Evolutionary conservation across 2,329 filamentous ascomycete genomes (phyloP), one percentile per base, ranked within the genome.

Genomic region (Thielaviopsis ethacetica): DNA sequence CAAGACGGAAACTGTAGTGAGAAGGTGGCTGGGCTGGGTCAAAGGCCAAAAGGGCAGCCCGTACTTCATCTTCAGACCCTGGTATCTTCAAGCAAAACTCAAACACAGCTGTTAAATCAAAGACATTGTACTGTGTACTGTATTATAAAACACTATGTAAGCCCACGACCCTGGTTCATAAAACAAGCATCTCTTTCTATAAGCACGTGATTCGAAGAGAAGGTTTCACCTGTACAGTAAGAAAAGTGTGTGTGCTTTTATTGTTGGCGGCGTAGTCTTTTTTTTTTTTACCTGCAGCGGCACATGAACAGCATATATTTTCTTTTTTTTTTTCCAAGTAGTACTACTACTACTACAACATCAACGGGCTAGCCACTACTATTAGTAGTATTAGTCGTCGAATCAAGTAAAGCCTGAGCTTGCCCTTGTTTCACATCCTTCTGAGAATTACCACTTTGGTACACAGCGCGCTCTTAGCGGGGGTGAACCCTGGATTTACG

Each of bases 401-500:
- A 21, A 19, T 3, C 17, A 49, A 19, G 4, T 21, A 49, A 19
- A 19, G 6, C 38, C 5, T 44, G 38, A 44, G 38, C 38, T 44
- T 44, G 30, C 34, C 47, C 22, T 49, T n/a, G n/a, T 38, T 41
- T 24, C 38, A 47, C 34, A 26, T 56, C 54, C 26, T 56, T 56
- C 21, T 56, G 15, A 17, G 38, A 49, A 26, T 49, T 56, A 22
- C 54, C 54, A 57, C 10, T 34, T 30, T 52, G 12, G 47, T 49
- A 24, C 56, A 50, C 21, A 27, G 52, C n/a, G 21, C 19, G 26
- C 24, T n/a, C 52, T 53, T 30, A 44, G 56, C 15, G 47, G 54
- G 54, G 54, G 22, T 38, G 19, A 57, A 57, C 56, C 56, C 56
- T 57, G 56, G 47, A 34, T 53, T 24, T 17, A n/a, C n/a, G n/a